Base-by-base conservation (phyloP, 257 asterid genomes). In the Solanum stenotomum region DNA sequence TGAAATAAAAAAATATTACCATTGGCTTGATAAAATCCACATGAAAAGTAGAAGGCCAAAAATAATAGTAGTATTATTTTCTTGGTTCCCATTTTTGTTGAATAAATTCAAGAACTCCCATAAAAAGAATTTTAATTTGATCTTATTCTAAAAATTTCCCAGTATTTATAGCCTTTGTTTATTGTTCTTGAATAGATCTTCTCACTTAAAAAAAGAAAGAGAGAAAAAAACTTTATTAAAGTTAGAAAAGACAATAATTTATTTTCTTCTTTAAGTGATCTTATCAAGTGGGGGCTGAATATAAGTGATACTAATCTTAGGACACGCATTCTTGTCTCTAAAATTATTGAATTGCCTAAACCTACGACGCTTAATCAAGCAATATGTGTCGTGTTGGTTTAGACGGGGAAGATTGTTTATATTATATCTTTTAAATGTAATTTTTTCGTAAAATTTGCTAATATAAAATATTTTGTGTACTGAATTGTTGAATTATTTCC, bases 51-150 rank as follows among this genome's bases (percentile, higher is more conserved):
- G 46, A 91, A 87, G 42, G 78, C 89, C 86, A 89, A 52, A 75
- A 91, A 70, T 29, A 93, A 29, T 22, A 90, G 14, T 70, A 91
- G 13, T 71, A 88, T 18, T 79, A 85, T 33, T 83, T 74, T 81
- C 87, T 90, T 87, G 78, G 52, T 77, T 71, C 87, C 88, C 93
- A 91, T 90, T 59, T 90, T 88, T 40, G 78, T 72, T 86, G 35
- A 25, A 34, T 79, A 75, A 74, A 75, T 79, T 79, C 40, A 79
- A 79, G 38, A 81, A 82, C 29, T 82, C 44, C 85, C 85, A 82
- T 82, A 2, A 37, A 29, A 56, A 81, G 18, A 46, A 16, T 22
- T 31, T 81, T 18, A 34, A 44, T 81, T 9, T 29, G 22, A 37
- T 23, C 29, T 44, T 81, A 27, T 46, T 15, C 27, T 16, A 27